phyloP scores from a whole-genome alignment of 2,329 filamentous ascomycete species.

The Colletotrichum zoysiae region DNA sequence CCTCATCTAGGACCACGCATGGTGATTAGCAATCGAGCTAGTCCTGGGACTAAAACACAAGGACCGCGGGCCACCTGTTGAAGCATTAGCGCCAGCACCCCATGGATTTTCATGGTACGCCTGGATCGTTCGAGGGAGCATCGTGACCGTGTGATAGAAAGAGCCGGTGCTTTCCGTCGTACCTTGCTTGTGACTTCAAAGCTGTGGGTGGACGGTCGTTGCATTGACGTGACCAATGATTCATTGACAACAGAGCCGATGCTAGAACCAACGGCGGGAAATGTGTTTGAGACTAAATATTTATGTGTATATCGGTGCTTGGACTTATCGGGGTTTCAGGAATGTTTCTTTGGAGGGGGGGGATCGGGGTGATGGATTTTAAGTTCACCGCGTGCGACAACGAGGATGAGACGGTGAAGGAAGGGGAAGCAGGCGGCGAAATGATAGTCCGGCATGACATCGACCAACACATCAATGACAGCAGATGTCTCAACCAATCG shows the following conservation, averaged over 20 bases:
- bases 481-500: slow-evolving; percentile 30
- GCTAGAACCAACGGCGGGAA: neutral
- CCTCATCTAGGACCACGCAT: neutral
- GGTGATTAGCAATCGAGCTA: neutral
- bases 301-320: slow-evolving; percentile 18
- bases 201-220: neutral
- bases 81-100: neutral
- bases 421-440: slow-evolving; percentile 19
- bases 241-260: neutral
- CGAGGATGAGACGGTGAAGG: neutral
- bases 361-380: neutral
- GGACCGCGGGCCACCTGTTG: neutral
- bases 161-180: neutral
- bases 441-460: slow-evolving; percentile 32
- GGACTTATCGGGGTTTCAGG: slow-evolving; percentile 30
- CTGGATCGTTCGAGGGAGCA: neutral
- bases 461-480: slow-evolving; percentile 32
- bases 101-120: neutral
- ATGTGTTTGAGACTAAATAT: neutral
- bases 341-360: slow-evolving; percentile 2
- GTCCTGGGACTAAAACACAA: neutral
- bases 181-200: neutral
- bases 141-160: neutral
- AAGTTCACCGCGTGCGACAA: slow-evolving; percentile 5
- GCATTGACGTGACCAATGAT: neutral